These are phyloP conservation scores for Aphanomyces cochlioides DNA, from an alignment of 352 stramenopile genomes.

Conservation along the genomic window DNA sequence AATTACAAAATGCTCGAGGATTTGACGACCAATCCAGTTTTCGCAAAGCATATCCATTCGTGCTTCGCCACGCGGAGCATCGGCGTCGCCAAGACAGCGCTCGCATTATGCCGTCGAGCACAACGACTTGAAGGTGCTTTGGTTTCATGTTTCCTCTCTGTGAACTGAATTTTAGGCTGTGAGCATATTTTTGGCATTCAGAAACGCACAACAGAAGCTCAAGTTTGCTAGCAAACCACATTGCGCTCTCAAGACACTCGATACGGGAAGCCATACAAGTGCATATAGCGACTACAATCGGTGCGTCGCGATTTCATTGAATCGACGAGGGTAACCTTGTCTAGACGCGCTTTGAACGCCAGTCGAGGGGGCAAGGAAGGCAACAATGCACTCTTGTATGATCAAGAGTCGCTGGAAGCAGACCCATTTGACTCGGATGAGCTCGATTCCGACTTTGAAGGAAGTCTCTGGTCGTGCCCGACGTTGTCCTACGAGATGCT, in stretches of 20 bases:
- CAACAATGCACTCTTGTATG: constrained; percentile 64
- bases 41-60: constrained; percentile 49
- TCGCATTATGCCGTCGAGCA: constrained; percentile 65
- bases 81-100: constrained; percentile 43
- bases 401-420: constrained; percentile 23
- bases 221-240: constrained; percentile 41
- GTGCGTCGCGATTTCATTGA: neutral
- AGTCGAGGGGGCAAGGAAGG: constrained; percentile 75
- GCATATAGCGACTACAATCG: constrained; percentile 79
- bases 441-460: neutral
- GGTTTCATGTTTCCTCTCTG: neutral
- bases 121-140: constrained; percentile 45
- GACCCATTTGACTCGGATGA: neutral
- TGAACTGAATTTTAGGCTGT: too few species aligned
- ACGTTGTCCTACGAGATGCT: constrained; percentile 17
- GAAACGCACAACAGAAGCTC: too few species aligned
- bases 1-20: constrained; percentile 69
- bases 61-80: constrained; percentile 47
- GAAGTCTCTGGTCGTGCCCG: neutral
- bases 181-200: too few species aligned
- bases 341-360: constrained; percentile 61
- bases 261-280: constrained; percentile 72
- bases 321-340: too few species aligned
- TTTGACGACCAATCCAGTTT: constrained; percentile 41
- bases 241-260: constrained; percentile 61